Percentiles rank a stretch among this genome's conserved stretches.
These are phyloP conservation scores for Lachancea cidri DNA, from an alignment of 805 yeast species.

Conservation along the genomic window DNA sequence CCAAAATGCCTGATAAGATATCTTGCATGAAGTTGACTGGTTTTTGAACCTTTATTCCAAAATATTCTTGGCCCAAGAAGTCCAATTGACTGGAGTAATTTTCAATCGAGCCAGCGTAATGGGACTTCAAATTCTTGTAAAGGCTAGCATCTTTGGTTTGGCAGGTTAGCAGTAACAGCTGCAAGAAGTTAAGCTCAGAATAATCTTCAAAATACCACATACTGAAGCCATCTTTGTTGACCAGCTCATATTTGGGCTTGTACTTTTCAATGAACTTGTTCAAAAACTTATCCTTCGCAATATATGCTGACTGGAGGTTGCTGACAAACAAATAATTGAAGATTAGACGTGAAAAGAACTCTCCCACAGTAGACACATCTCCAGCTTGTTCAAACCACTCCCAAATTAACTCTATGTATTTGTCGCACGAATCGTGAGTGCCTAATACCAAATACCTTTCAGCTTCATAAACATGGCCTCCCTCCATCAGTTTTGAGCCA, in stretches of 20 bases:
- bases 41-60: slow-evolving; percentile 49
- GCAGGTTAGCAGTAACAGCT: slow-evolving; percentile 56
- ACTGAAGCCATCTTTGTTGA: slow-evolving; percentile 29
- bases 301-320: slow-evolving; percentile 55
- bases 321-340: slow-evolving; percentile 67
- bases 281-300: slow-evolving; percentile 37
- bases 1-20: slow-evolving; percentile 69
- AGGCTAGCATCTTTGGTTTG: slow-evolving; percentile 48
- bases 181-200: slow-evolving; percentile 61
- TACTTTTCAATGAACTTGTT: slow-evolving; percentile 24
- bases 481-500: slow-evolving; percentile 58
- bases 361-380: slow-evolving; percentile 26
- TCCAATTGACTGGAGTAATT: slow-evolving; percentile 40
- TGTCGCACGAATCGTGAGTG: slow-evolving; percentile 47
- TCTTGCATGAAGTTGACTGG: slow-evolving; percentile 58
- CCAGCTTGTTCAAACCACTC: slow-evolving; percentile 40
- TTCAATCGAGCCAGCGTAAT: slow-evolving; percentile 38
- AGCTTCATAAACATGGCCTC: slow-evolving; percentile 54
- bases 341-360: slow-evolving; percentile 51
- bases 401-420: slow-evolving; percentile 42
- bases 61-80: slow-evolving; percentile 56
- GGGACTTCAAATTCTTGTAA: slow-evolving; percentile 47
- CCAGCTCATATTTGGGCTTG: slow-evolving; percentile 18
- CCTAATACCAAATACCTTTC: slow-evolving; percentile 71
- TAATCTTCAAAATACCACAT: slow-evolving; percentile 36